Evolutionary conservation across 225 moss, liverwort and hornwort species (phyloP).

Genomic region (Straminergon stramineum): DNA sequence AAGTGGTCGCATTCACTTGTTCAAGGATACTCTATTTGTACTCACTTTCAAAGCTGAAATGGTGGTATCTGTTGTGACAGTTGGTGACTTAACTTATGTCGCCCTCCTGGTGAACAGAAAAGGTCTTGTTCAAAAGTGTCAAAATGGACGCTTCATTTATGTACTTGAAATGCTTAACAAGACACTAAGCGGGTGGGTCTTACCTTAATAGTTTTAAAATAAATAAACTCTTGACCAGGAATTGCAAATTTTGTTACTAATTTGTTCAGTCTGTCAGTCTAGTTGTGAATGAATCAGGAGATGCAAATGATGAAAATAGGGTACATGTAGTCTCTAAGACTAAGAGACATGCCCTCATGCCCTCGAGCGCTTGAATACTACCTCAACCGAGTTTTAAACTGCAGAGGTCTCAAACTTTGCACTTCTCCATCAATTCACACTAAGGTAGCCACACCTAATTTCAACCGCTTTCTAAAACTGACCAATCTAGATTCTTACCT

Average conservation of each 20-base stretch:
- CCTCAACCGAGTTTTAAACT: not conserved
- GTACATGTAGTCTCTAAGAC: not conserved
- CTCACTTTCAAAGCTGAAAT: not conserved
- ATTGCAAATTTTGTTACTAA: not conserved
- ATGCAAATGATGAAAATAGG: not conserved
- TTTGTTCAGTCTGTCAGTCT: not conserved
- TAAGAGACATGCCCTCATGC: not conserved
- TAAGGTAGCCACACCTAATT: no score
- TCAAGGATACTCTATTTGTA: not conserved
- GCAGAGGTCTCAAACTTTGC: not conserved
- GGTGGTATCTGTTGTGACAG: not conserved
- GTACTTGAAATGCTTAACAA: not conserved
- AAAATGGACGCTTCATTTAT: not conserved
- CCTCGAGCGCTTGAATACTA: not conserved
- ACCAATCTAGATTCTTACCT: no score
- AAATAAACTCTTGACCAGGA: not conserved
- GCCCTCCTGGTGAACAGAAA: not conserved
- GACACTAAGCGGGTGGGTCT: not conserved
- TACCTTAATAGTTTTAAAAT: not conserved
- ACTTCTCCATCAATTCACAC: not conserved
- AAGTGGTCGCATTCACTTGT: not conserved
- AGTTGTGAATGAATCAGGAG: not conserved
- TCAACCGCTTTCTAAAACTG: no score
- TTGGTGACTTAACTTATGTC: not conserved
- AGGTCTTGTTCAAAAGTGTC: not conserved